Percentiles rank a stretch among this genome's conserved stretches.
Evolutionary conservation across 805 yeast species (phyloP).

Genomic region (Henningerozyma blattae): DNA sequence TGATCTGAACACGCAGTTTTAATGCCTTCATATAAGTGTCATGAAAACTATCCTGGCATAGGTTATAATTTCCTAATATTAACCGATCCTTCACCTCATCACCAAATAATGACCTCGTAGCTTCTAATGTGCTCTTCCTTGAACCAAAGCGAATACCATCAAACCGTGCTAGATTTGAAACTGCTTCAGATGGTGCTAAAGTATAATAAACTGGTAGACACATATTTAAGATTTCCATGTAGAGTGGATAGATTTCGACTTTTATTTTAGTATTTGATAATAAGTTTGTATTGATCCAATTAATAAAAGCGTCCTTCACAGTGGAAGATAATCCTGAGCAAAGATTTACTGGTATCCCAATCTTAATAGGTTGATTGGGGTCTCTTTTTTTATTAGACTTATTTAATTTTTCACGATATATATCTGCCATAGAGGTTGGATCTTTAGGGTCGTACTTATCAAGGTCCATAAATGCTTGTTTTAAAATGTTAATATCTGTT

Average conservation of each 20-base stretch:
- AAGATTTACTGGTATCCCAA: slow-evolving; percentile 72
- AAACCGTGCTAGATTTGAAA: slow-evolving; percentile 78
- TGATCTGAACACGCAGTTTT: slow-evolving; percentile 45
- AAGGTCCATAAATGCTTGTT: slow-evolving; percentile 40
- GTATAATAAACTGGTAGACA: slow-evolving; percentile 79
- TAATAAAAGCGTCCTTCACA: slow-evolving; percentile 35
- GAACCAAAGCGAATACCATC: slow-evolving; percentile 85
- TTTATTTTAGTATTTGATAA: slow-evolving; percentile 34
- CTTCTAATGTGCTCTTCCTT: slow-evolving; percentile 30
- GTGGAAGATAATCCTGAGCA: slow-evolving; percentile 41
- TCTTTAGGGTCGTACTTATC: slow-evolving; percentile 61
- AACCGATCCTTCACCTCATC: slow-evolving; percentile 75
- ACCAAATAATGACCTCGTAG: slow-evolving; percentile 61
- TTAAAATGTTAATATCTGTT: slow-evolving; percentile 32
- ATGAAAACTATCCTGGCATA: slow-evolving; percentile 57
- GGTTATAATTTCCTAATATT: slow-evolving; percentile 72
- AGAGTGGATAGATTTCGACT: slow-evolving; percentile 44
- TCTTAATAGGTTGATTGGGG: slow-evolving; percentile 20
- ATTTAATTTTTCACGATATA: background rate
- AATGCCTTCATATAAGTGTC: slow-evolving; percentile 75
- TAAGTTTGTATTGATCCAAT: no score
- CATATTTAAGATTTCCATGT: slow-evolving; percentile 55
- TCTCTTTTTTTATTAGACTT: slow-evolving; percentile 6
- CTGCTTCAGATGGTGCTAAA: slow-evolving; percentile 84
- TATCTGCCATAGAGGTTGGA: slow-evolving; percentile 50